phyloP scores from a whole-genome alignment of 73 alveolate species.

The Paramecium sonneborni region DNA sequence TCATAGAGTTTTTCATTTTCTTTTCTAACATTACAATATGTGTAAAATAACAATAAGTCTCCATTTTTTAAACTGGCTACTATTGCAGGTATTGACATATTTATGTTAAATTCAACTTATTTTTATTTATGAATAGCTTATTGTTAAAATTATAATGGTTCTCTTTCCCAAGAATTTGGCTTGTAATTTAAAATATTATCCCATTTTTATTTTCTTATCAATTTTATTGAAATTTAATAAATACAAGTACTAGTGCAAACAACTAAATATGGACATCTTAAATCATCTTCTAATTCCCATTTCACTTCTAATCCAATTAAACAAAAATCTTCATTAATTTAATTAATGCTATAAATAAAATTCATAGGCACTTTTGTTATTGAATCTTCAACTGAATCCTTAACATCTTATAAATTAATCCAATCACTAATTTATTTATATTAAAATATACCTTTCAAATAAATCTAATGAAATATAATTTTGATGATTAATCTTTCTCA shows the following conservation, averaged over 20 bases:
- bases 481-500: neutral
- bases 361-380: neutral
- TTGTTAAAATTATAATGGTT: neutral
- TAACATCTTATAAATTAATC: neutral
- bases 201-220: neutral
- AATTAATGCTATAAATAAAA: neutral
- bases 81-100: neutral
- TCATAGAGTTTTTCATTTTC: neutral
- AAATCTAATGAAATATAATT: neutral
- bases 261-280: neutral
- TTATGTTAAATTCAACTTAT: neutral
- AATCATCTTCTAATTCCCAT: neutral
- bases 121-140: neutral
- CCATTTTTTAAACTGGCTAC: neutral
- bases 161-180: neutral
- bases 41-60: neutral
- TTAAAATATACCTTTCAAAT: neutral
- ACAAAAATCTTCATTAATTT: neutral
- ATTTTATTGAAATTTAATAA: neutral
- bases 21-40: neutral
- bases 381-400: neutral
- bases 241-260: neutral
- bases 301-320: neutral
- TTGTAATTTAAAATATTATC: neutral
- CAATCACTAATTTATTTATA: neutral